Conservation (phyloP, 805 yeast genomes). For the Candida patagonica region DNA sequence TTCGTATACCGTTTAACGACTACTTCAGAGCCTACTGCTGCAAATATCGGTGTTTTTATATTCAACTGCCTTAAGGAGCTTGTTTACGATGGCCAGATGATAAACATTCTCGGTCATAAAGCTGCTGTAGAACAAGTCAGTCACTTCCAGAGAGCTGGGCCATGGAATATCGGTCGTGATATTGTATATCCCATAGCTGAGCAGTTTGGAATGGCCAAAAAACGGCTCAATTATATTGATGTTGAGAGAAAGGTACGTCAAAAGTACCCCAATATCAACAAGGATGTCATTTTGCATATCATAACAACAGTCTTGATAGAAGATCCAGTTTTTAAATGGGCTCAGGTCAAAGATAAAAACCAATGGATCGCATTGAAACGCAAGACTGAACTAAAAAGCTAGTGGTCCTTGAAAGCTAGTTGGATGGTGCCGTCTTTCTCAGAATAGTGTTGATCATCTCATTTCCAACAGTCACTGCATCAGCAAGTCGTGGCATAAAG, state of each 20-base stretch:
- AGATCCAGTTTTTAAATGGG: background rate
- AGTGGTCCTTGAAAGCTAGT: no score
- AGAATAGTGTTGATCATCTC: constrained; percentile 84
- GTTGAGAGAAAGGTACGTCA: background rate
- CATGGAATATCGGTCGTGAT: background rate
- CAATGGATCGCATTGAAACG: no score
- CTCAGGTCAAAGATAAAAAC: background rate
- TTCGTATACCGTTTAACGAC: no score
- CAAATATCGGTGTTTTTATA: background rate
- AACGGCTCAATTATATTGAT: background rate
- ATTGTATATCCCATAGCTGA: no score
- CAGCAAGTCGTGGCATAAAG: constrained; percentile 78
- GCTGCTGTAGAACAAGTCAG: no score
- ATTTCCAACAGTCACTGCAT: constrained; percentile 82
- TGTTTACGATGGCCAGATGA: background rate
- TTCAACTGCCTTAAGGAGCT: background rate
- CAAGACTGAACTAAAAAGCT: no score
- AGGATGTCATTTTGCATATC: background rate
- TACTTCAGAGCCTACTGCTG: no score
- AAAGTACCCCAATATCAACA: background rate
- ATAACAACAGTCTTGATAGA: background rate
- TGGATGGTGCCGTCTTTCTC: constrained; percentile 24
- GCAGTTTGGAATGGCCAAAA: no score
- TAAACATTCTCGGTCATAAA: background rate
- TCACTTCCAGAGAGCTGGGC: background rate